These are phyloP conservation scores for Tremella mesenterica DNA, from an alignment of 768 basidiomycete species.

Conservation along the genomic window DNA sequence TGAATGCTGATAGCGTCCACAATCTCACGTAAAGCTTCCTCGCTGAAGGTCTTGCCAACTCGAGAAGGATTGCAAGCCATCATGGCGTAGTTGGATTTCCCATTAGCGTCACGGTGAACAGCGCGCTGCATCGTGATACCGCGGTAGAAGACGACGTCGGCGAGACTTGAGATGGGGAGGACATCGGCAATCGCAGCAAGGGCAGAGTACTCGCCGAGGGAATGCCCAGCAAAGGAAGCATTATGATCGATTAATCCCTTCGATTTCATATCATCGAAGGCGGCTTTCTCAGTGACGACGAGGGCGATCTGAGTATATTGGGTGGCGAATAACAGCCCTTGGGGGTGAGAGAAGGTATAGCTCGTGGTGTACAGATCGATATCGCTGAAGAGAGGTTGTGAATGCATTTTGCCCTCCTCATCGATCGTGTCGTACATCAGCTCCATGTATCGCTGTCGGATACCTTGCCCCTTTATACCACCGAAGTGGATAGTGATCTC, in stretches of 20 bases:
- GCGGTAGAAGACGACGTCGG: constrained; percentile 98
- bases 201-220: constrained; percentile 96
- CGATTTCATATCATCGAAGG: constrained; percentile 94
- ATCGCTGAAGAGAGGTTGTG: constrained; percentile 88
- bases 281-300: constrained; percentile 95
- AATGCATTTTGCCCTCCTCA: constrained; percentile 91
- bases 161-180: constrained; percentile 84
- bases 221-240: constrained; percentile 95
- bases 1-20: constrained; percentile 76
- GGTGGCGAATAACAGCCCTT: constrained; percentile 89
- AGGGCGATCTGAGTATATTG: constrained; percentile 98
- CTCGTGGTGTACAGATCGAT: constrained; percentile 89
- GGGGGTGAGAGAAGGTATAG: constrained; percentile 97
- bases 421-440: constrained; percentile 98
- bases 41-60: constrained; percentile 87
- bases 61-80: constrained; percentile 97
- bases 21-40: constrained; percentile 90
- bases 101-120: constrained; percentile 85
- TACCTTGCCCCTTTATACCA: constrained; percentile 97
- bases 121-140: constrained; percentile 99
- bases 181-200: constrained; percentile 96
- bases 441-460: constrained; percentile 98
- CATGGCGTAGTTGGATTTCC: constrained; percentile 96
- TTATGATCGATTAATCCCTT: constrained; percentile 89
- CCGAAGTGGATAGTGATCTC: constrained; percentile 98